phyloP scores from a whole-genome alignment of 2,329 filamentous ascomycete genomes.

The Metarhizium brunneum region DNA sequence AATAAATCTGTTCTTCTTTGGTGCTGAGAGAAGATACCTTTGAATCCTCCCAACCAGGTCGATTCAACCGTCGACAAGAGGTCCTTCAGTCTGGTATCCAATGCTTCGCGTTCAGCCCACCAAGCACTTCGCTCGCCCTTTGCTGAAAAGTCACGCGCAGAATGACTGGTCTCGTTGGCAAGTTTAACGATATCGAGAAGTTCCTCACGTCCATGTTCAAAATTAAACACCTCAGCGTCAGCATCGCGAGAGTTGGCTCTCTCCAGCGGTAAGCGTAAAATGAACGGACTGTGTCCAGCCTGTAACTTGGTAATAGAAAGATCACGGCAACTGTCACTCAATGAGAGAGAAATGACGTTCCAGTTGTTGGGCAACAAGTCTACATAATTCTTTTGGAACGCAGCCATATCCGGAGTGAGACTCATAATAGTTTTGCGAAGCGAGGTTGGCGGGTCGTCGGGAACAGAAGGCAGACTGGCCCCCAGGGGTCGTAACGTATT shows the following conservation, averaged over 20 bases:
- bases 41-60: slow-evolving; percentile 92
- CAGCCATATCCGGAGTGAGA: slow-evolving; percentile 41
- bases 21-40: slow-evolving; percentile 80
- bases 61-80: slow-evolving; percentile 81
- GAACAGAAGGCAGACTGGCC: slow-evolving; percentile 25
- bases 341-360: slow-evolving; percentile 76
- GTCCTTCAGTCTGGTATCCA: slow-evolving; percentile 69
- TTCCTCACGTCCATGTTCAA: slow-evolving; percentile 69
- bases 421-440: slow-evolving; percentile 23
- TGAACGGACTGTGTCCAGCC: slow-evolving; percentile 66
- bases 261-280: slow-evolving; percentile 76
- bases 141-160: slow-evolving; percentile 57
- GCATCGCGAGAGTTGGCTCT: slow-evolving; percentile 72
- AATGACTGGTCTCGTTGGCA: slow-evolving; percentile 78
- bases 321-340: slow-evolving; percentile 76
- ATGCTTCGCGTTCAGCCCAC: slow-evolving; percentile 77
- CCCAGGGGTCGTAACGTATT: background rate
- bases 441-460: background rate
- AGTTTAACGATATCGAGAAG: slow-evolving; percentile 72
- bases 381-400: slow-evolving; percentile 72
- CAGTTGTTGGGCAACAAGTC: slow-evolving; percentile 76
- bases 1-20: slow-evolving; percentile 53
- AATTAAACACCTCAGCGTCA: slow-evolving; percentile 72
- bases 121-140: slow-evolving; percentile 73
- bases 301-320: slow-evolving; percentile 83